These are phyloP conservation scores for Anthracocystis setariae DNA, from an alignment of 1,284 basidiomycete species.

Conservation along the genomic window DNA sequence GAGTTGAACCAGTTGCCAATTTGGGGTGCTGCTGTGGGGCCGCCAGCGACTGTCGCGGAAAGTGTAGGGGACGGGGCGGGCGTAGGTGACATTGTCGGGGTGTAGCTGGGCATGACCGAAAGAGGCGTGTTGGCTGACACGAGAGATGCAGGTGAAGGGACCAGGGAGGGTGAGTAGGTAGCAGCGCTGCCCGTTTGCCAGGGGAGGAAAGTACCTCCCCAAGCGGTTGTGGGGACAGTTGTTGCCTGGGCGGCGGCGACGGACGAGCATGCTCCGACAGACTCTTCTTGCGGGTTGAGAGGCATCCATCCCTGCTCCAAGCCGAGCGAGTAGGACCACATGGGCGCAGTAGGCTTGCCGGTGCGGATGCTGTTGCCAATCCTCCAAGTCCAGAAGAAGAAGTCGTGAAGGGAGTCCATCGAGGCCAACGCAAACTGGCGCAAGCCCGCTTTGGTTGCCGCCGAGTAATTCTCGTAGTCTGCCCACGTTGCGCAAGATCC, in stretches of 20 bases:
- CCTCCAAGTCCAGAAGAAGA: slow-evolving; percentile 82
- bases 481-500: slow-evolving; percentile 51
- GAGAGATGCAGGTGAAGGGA: slow-evolving; percentile 35
- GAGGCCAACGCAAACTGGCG: slow-evolving; percentile 43
- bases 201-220: slow-evolving; percentile 37
- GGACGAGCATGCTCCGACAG: slow-evolving; percentile 33
- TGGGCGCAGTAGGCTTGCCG: slow-evolving; percentile 47
- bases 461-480: slow-evolving; percentile 53
- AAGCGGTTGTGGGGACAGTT: slow-evolving; percentile 20
- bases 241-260: slow-evolving; percentile 23
- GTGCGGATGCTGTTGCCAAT: slow-evolving; percentile 67
- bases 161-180: slow-evolving; percentile 31
- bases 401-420: slow-evolving; percentile 59
- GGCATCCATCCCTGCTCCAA: slow-evolving; percentile 64
- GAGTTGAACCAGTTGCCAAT: slow-evolving; percentile 39
- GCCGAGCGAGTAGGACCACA: slow-evolving; percentile 66
- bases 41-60: slow-evolving; percentile 24
- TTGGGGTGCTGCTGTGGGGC: slow-evolving; percentile 33
- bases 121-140: slow-evolving; percentile 33
- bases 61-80: slow-evolving; percentile 37
- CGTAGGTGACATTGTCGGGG: slow-evolving; percentile 35
- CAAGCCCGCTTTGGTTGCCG: slow-evolving; percentile 32
- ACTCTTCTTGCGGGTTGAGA: slow-evolving; percentile 35
- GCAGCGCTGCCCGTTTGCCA: slow-evolving; percentile 53
- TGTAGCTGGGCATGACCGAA: slow-evolving; percentile 46